These are phyloP conservation scores for Pythium diclinum DNA, from an alignment of 352 stramenopile genomes.

Conservation along the genomic window DNA sequence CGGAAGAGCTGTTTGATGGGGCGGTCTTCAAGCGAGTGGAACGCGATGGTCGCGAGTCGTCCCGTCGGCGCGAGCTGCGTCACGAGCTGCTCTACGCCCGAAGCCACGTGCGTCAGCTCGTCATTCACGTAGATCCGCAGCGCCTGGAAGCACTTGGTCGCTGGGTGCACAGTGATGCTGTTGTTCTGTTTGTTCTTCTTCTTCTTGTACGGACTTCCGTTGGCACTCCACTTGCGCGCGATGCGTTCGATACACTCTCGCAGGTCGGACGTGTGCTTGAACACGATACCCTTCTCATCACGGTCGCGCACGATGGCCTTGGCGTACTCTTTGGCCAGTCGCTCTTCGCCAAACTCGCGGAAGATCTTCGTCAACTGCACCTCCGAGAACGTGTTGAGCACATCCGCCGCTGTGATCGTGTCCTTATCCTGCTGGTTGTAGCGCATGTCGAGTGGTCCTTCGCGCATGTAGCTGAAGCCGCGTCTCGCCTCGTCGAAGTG, in stretches of 20 bases:
- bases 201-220: conserved; percentile 13
- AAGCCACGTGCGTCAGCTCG: conserved; percentile 66
- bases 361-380: conserved; percentile 79
- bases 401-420: conserved; percentile 47
- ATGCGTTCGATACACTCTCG: conserved; percentile 76
- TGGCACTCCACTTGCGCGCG: conserved; percentile 56
- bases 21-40: conserved; percentile 82
- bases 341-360: conserved; percentile 63
- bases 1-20: conserved; percentile 80
- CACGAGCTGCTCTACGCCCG: conserved; percentile 50
- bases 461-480: conserved; percentile 70
- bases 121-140: conserved; percentile 82
- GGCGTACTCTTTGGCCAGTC: conserved; percentile 73
- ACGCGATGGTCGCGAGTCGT: conserved; percentile 76
- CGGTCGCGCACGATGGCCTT: conserved; percentile 75
- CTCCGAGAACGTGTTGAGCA: conserved; percentile 70
- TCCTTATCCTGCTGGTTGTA: conserved; percentile 49
- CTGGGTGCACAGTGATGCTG: conserved; percentile 43
- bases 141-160: conserved; percentile 75
- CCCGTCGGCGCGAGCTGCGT: conserved; percentile 51
- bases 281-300: conserved; percentile 44
- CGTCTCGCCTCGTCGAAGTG: conserved; percentile 69
- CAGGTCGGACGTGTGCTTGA: conserved; percentile 61
- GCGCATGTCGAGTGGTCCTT: conserved; percentile 80
- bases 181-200: conserved; percentile 3